Conservation (phyloP, 2,329 filamentous ascomycete species). For the Pseudogymnoascus sp. region DNA sequence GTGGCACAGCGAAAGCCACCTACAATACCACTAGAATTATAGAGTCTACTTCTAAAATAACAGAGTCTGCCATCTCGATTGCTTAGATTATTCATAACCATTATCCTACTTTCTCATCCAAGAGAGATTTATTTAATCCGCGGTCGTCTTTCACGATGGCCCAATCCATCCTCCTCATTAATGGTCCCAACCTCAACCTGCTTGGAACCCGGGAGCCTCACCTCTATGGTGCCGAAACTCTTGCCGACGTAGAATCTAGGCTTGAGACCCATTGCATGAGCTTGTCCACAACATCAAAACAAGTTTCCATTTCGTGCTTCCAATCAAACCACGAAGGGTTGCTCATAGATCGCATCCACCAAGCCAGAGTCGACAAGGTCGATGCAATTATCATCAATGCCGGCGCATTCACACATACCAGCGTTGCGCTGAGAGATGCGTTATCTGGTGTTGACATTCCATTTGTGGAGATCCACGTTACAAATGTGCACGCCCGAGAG, state of each 20-base stretch:
- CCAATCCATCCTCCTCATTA: conserved; percentile 58
- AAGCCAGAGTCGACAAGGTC: conserved; percentile 44
- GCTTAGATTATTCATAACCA: neutral
- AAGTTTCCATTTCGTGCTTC: conserved; percentile 45
- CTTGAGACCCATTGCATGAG: neutral
- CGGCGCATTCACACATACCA: conserved; percentile 67
- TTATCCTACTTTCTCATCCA: neutral
- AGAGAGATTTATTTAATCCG: neutral
- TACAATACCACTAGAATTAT: neutral
- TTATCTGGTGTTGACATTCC: conserved; percentile 59
- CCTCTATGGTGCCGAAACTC: conserved; percentile 63
- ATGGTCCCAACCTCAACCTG: conserved; percentile 77
- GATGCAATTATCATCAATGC: conserved; percentile 70
- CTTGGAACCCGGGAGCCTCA: conserved; percentile 65
- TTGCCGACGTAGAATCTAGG: conserved; percentile 46
- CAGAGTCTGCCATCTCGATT: neutral
- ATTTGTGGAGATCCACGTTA: conserved; percentile 70
- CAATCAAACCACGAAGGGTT: conserved; percentile 74
- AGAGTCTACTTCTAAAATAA: neutral
- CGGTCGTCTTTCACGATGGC: conserved; percentile 24
- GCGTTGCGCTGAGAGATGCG: conserved; percentile 67
- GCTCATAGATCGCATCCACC: conserved; percentile 65
- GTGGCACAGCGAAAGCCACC: neutral
- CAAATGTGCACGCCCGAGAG: conserved; percentile 65
- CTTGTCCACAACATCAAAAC: neutral